Evolutionary conservation across 2,329 filamentous ascomycete species (phyloP), one percentile per base, ranked within the genome.

Genomic region (Eutypa lata): DNA sequence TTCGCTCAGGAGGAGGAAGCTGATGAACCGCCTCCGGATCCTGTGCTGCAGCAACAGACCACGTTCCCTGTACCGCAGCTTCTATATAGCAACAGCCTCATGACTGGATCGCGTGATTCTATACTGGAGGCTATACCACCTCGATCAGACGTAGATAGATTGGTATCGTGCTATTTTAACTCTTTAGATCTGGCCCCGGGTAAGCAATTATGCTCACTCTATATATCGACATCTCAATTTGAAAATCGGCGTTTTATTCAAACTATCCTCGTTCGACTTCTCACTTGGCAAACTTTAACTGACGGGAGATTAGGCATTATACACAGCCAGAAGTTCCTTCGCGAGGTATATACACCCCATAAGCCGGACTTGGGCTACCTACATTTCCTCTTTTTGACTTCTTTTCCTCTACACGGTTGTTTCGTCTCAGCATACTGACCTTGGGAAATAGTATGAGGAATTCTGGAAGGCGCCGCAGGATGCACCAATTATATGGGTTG

Each of bases 401-500:
- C n/a, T n/a, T n/a, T n/a, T n/a, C n/a, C n/a, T n/a, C n/a, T n/a
- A n/a, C n/a, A n/a, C n/a, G n/a, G n/a, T n/a, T n/a, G n/a, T n/a
- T n/a, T n/a, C n/a, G n/a, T n/a, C n/a, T n/a, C n/a, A n/a, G n/a
- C n/a, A 2, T 42, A 18, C 48, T 59, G 40, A 57, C 35, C 31
- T 2, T 21, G 11, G 5, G 18, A 31, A 24, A n/a, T 19, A 75
- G 70, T 80, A 80, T 48, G 68, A 72, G 1, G 56, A 61, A 2
- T 79, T 78, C 49, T 79, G 76, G 75, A 54, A 65, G 14, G 59
- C 71, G 16, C 73, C 72, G 4, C 51, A 53, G 1, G 58, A 59
- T 0, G 65, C 68, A 1, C 68, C 75, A 0, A 63, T 70, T 5
- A 69, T 72, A 51, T 80, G 76, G 76, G 51, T 80, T 10, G 76